phyloP scores from a whole-genome alignment of 768 basidiomycete species.

The Pleurotus citrinopileatus region DNA sequence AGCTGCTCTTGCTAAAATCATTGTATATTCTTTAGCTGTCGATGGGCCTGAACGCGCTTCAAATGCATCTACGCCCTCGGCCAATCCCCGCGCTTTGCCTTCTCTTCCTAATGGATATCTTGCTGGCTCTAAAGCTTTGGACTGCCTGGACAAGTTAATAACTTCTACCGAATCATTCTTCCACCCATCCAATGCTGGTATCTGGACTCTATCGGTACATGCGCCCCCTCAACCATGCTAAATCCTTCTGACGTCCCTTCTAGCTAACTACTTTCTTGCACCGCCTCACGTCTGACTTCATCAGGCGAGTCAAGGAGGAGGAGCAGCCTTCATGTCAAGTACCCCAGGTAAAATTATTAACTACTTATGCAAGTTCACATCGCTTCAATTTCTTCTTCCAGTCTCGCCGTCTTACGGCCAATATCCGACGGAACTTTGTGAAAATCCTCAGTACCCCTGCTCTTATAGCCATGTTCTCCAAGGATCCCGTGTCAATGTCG shows the following conservation, averaged over 20 bases:
- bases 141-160: conserved; percentile 82
- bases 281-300: conserved; percentile 71
- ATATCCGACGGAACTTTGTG: conserved; percentile 82
- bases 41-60: conserved; percentile 63
- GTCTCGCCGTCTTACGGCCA: conserved; percentile 75
- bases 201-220: conserved; percentile 68
- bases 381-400: conserved; percentile 22
- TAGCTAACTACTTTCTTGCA: conserved; percentile 73
- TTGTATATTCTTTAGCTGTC: conserved; percentile 87
- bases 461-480: conserved; percentile 88
- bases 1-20: conserved; percentile 80
- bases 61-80: conserved; percentile 26
- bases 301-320: conserved; percentile 78
- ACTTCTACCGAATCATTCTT: conserved; percentile 94
- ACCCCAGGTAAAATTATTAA: conserved; percentile 49
- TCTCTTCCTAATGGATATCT: conserved; percentile 49
- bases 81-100: conserved; percentile 23
- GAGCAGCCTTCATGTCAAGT: conserved; percentile 75
- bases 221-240: neutral
- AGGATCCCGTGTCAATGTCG: conserved; percentile 77
- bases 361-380: neutral
- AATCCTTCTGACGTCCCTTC: conserved; percentile 9
- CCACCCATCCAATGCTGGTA: conserved; percentile 90
- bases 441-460: conserved; percentile 80
- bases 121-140: conserved; percentile 85